phyloP scores from a whole-genome alignment of 1,139 yeast genomes.

The Taphrina sp. region DNA sequence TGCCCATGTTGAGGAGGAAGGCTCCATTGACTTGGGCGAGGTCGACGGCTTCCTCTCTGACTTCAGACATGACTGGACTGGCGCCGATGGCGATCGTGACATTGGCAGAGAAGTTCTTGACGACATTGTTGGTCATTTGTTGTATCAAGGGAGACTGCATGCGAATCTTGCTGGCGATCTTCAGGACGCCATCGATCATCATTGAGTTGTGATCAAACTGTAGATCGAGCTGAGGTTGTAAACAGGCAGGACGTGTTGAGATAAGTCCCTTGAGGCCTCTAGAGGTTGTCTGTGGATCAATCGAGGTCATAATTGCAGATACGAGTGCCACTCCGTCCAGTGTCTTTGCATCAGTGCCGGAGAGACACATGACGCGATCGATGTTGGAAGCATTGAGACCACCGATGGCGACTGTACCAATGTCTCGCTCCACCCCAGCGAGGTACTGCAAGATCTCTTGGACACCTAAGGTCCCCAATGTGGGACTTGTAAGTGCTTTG shows the following conservation, averaged over 20 bases:
- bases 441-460: constrained; percentile 51
- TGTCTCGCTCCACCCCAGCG: constrained; percentile 34
- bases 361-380: constrained; percentile 55
- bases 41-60: constrained; percentile 64
- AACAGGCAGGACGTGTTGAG: constrained; percentile 38
- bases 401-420: constrained; percentile 74
- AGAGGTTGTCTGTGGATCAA: constrained; percentile 60
- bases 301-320: constrained; percentile 75
- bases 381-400: constrained; percentile 71
- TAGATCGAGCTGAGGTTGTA: constrained; percentile 15
- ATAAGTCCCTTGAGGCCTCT: constrained; percentile 40
- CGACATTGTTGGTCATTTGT: constrained; percentile 88
- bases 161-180: constrained; percentile 7
- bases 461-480: constrained; percentile 69
- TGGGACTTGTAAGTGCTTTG: constrained; percentile 55
- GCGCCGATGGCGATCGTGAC: constrained; percentile 83
- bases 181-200: not conserved
- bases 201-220: no score
- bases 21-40: constrained; percentile 57
- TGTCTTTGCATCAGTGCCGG: constrained; percentile 51
- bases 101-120: constrained; percentile 83
- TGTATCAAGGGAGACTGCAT: constrained; percentile 63
- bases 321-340: constrained; percentile 84
- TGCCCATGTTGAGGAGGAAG: constrained; percentile 70
- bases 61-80: constrained; percentile 90